Percentiles rank a stretch among this genome's conserved stretches.
These are phyloP conservation scores for Sporisorium sorghi DNA, from an alignment of 1,284 basidiomycete species.

Conservation along the genomic window DNA sequence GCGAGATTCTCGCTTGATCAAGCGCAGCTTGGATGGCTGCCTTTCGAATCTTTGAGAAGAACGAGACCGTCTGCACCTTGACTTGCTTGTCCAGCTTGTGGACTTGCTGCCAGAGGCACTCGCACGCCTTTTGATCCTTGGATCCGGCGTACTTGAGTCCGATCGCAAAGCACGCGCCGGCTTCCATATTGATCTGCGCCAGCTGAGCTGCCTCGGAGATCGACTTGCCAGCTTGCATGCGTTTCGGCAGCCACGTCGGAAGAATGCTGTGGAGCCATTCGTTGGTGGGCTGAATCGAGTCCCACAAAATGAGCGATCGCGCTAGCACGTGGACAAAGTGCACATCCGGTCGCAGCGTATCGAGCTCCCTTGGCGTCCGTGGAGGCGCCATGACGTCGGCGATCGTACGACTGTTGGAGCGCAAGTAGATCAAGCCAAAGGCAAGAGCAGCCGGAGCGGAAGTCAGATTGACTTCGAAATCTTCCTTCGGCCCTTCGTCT, in stretches of 20 bases:
- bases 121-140: conserved; percentile 76
- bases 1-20: conserved; percentile 84
- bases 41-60: conserved; percentile 68
- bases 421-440: conserved; percentile 90
- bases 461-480: conserved; percentile 44
- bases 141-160: conserved; percentile 90
- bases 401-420: conserved; percentile 83
- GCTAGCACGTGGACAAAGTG: conserved; percentile 84
- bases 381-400: conserved; percentile 87
- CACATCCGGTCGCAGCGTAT: conserved; percentile 87
- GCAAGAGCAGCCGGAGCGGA: conserved; percentile 88
- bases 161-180: conserved; percentile 90
- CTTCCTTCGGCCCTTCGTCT: conserved; percentile 5
- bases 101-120: conserved; percentile 82
- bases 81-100: conserved; percentile 75
- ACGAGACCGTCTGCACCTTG: conserved; percentile 69
- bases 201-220: conserved; percentile 50
- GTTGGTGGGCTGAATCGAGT: conserved; percentile 77
- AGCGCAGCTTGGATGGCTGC: conserved; percentile 90
- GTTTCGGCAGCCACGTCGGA: conserved; percentile 76
- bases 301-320: conserved; percentile 88
- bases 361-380: conserved; percentile 80
- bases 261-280: conserved; percentile 84
- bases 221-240: conserved; percentile 70
- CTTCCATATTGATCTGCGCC: conserved; percentile 61